Evolutionary conservation across 805 yeast species (phyloP), one percentile per base, ranked within the genome.

Genomic region (Priceomyces melissophilus): DNA sequence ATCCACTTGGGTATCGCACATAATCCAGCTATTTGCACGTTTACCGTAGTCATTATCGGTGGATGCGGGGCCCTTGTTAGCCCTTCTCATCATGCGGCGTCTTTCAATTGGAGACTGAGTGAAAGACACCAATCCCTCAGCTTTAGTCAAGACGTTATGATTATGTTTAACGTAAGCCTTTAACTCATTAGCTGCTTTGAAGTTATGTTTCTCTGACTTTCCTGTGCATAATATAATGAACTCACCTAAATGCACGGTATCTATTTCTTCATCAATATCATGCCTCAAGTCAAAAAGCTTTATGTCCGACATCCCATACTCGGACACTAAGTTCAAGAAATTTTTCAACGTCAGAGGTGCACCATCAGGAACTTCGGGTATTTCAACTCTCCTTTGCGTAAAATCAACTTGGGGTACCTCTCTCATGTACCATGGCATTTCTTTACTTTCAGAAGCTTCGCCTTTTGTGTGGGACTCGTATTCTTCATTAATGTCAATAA

Each of bases 11-110:
- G 87, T 75, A 51, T 87, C 88, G 36, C 89, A 68, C 76, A 87
- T 79, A 15, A 87, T 79, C 98, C 98, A 90, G 17, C 86, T 76
- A 50, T 87, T 88, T 3, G 81, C 70, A 4, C 69, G 49, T 10
- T 66, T 63, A 11, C 86, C 84, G 51, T 76, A 81, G 41, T 75
- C 79, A 43, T 75, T 75, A 48, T 78, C 78, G 1, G 73, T 69
- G 0, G 81, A 72, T 38, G 73, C 67, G 4, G 73, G 69, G 11
- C 75, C 74, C 52, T 78, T 78, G 40, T 78, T 67, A 30, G 82
- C 81, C 47, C 79, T 68, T 35, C 78, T 71, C 16, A 79, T 48
- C 51, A 67, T 54, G 32, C 74, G 54, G 34, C 75, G 54, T 35
- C 70, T 60, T 17, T 58, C 57, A 1, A 59, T 61, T 1, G 72